Evolutionary conservation across 441 rosid species (phyloP), one percentile per base, ranked within the genome.

Genomic region (Pelargonium cotyledonis): DNA sequence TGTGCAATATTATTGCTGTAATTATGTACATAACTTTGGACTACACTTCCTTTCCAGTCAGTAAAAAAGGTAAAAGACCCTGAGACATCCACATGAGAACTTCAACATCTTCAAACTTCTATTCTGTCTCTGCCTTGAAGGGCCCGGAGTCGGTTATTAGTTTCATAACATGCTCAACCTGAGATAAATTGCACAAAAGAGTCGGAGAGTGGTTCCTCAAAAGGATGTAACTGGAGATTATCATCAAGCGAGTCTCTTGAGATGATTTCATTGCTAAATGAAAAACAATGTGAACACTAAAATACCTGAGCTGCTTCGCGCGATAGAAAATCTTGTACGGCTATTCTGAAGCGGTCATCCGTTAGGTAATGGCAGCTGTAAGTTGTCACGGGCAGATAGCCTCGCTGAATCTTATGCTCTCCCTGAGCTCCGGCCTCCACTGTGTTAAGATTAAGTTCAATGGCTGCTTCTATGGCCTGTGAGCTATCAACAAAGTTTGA

Each of bases 381-480:
- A 43, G 99, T 94, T 71, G 80, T 81, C 55, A 91, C 96, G 0
- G 99, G 99, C 53, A 91, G 75, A 81, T 89, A 91, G 55, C 99
- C 99, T 0, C 99, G 89, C 73, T 89, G 96, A 69, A 94, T 88
- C 81, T 94, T 94, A 71, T 94, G 99, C 80, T 94, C 99, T 8
- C 99, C 99, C 74, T 94, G 99, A 66, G 99, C 99, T 76, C 99
- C 97, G 5, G 99, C 99, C 80, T 94, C 99, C 21, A 94, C 99
- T 1, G 96, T 80, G 58, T 73, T 81, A 18, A 92, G 80, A 75
- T 85, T 77, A 68, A 89, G 87, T 73, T 92, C 96, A 38, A 92
- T 89, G 1, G 93, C 98, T 63, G 95, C 98, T 83, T 92, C 98
- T 55, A 92, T 92, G 63, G 96, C 98, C 98, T 92, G 79, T 21